Evolutionary conservation across 345 rosid species (phyloP), one percentile per base, ranked within the genome.

Genomic region (Ailanthus altissimus): DNA sequence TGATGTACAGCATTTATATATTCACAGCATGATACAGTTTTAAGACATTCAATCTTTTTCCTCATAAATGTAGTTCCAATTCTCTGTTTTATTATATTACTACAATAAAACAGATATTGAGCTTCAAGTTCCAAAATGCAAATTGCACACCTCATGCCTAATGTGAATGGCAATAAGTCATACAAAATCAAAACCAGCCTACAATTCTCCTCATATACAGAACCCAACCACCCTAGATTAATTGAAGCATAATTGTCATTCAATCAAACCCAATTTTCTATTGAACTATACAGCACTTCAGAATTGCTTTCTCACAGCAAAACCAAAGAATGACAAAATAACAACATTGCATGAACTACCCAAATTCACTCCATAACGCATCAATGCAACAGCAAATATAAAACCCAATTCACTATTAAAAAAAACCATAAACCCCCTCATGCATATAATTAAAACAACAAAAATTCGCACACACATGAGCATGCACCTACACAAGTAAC

Each of bases 171-270:
- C 5, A 49, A 68, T 28, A 25, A 68, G 8, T 53, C 57, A 69
- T 47, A 21, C 20, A 9, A 53, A 68, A 54, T 40, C 32, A 54
- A 54, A 38, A 71, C 6, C 49, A 0, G 5, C 28, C 20, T 38
- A 23, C 50, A 20, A 54, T 25, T 72, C 21, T 28, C 65, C 43
- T 71, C 51, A 2, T 71, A 9, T 21, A 32, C 38, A 3, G 38
- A 38, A 21, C 25, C 56, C 3, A 16, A 43, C 16, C 56, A 23
- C 2, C 21, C 25, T 5, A 58, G 42, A 54, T 57, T 5, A 70
- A 71, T 40, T 71, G 65, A 11, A 57, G 42, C 67, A 73, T 56
- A 59, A 61, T 60, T n/a, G 20, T 15, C 57, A 26, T 10, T 20
- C 66, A 60, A 45, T 59, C 67, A 72, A 43, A 26, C 38, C 43